These are phyloP conservation scores for Scheffersomyces ergatensis DNA, from an alignment of 805 yeast genomes.

Conservation along the genomic window DNA sequence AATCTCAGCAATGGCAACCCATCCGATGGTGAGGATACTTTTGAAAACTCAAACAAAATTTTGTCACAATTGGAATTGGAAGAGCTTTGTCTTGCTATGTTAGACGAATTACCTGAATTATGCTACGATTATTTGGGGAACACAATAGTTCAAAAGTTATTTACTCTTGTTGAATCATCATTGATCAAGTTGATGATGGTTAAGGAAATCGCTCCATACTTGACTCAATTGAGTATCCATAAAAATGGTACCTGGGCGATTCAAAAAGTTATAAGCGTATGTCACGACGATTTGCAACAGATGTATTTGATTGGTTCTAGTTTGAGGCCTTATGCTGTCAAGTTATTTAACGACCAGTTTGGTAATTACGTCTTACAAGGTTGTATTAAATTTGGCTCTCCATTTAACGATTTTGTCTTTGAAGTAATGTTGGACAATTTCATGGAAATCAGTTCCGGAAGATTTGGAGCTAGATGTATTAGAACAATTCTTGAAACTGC, in stretches of 20 bases:
- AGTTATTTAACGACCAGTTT: slow-evolving; percentile 89
- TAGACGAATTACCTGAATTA: slow-evolving; percentile 84
- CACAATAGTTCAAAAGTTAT: slow-evolving; percentile 90
- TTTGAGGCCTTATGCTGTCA: slow-evolving; percentile 76
- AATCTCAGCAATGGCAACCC: slow-evolving; percentile 2
- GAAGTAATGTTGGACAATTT: slow-evolving; percentile 79
- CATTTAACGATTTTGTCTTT: slow-evolving; percentile 85
- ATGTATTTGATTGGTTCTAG: slow-evolving; percentile 65
- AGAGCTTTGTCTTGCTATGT: slow-evolving; percentile 77
- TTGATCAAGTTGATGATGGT: slow-evolving; percentile 79
- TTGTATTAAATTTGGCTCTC: slow-evolving; percentile 84
- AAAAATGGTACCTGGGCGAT: slow-evolving; percentile 99
- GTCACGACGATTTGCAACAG: slow-evolving; percentile 49
- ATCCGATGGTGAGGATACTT: slow-evolving; percentile 4
- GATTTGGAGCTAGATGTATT: slow-evolving; percentile 94
- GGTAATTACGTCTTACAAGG: slow-evolving; percentile 97
- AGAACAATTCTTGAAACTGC: slow-evolving; percentile 88
- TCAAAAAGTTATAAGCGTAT: slow-evolving; percentile 81
- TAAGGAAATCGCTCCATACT: slow-evolving; percentile 68
- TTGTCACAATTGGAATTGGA: slow-evolving; percentile 65
- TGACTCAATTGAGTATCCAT: slow-evolving; percentile 92
- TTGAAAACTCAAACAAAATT: slow-evolving; percentile 8
- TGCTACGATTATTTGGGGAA: slow-evolving; percentile 93
- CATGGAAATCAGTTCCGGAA: slow-evolving; percentile 75
- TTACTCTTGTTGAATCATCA: slow-evolving; percentile 62